Evolutionary conservation across 148 eudicot species (phyloP), one percentile per base, ranked within the genome.

Genomic region (Bassia scoparia): DNA sequence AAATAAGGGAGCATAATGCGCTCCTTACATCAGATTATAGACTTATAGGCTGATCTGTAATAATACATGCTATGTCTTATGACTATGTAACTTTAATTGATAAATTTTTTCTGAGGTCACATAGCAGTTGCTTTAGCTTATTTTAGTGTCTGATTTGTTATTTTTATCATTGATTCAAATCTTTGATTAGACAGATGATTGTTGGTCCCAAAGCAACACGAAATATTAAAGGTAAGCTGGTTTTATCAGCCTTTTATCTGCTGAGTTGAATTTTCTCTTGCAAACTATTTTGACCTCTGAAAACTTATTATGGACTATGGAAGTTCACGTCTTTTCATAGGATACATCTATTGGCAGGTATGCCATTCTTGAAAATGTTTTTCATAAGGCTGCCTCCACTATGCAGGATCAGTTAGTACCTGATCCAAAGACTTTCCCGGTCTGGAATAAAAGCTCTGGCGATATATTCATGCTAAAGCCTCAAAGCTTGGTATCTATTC

Each of bases 401-500:
- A 50, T 78, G 80, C 88, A 94, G 98, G 96, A 76, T 55, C 81
- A 85, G 76, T 74, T 94, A 64, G 93, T 82, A 69, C 90, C 96
- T 58, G 97, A 94, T 76, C 84, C 90, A n/a, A 82, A 87, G 76
- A 83, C 93, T 27, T 94, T 91, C 68, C 97, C 96, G n/a, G 11
- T 95, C 98, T 5, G 98, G 97, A 74, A 85, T 95, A 49, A 90
- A 86, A 82, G 89, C 88, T 68, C 88, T 95, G 79, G 97, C 98
- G 98, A 95, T 91, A 95, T 84, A 88, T 95, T 54, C 98, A 95
- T 79, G 83, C 68, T 21, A 91, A 95, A 84, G 96, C 87, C 46
- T 94, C 91, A 71, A 95, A 95, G 82, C 90, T 95, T 71, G 98
- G 98, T 65, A 89, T 95, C 72, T 95, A 95, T 77, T 95, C 98